Evolutionary conservation across 257 asterid species (phyloP).

Genomic region (Euphrasia confusa): DNA sequence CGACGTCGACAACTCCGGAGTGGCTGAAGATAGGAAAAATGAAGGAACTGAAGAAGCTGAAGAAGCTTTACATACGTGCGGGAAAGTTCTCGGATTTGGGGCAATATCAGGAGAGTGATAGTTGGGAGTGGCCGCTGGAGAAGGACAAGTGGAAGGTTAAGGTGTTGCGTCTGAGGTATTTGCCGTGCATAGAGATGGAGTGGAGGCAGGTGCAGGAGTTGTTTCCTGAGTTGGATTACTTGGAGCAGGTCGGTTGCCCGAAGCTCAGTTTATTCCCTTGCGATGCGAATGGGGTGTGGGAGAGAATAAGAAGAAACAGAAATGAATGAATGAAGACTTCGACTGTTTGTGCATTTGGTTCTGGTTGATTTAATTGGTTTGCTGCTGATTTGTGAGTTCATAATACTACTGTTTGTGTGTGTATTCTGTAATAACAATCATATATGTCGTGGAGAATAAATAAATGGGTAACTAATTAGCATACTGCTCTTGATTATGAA

Average conservation of each 20-base stretch:
- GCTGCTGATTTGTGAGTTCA: not conserved
- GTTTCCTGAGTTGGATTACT: slow-evolving; percentile 35
- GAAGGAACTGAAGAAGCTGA: not conserved
- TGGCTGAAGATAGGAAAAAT: slow-evolving; percentile 32
- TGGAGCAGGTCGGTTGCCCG: slow-evolving; percentile 46
- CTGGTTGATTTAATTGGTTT: not conserved
- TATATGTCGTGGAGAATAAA: too few species aligned
- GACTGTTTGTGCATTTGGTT: not conserved
- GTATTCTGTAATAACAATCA: too few species aligned
- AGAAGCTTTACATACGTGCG: slow-evolving; percentile 48
- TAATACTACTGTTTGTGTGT: too few species aligned
- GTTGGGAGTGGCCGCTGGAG: not conserved
- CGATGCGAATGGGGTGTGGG: slow-evolving; percentile 47
- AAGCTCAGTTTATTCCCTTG: slow-evolving; percentile 42
- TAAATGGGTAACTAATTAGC: too few species aligned
- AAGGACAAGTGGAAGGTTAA: slow-evolving; percentile 32
- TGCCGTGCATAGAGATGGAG: slow-evolving; percentile 37
- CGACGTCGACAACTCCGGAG: slow-evolving; percentile 18
- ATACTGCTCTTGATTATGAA: too few species aligned
- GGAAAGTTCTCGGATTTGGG: slow-evolving; percentile 43
- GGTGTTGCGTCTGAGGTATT: slow-evolving; percentile 42
- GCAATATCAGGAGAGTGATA: slow-evolving; percentile 26
- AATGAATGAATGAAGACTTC: not conserved
- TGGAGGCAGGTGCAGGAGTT: slow-evolving; percentile 36
- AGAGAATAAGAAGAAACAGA: slow-evolving; percentile 23